Conservation (phyloP, 176 grass and related monocot species). For the Luzula sylvatica region DNA sequence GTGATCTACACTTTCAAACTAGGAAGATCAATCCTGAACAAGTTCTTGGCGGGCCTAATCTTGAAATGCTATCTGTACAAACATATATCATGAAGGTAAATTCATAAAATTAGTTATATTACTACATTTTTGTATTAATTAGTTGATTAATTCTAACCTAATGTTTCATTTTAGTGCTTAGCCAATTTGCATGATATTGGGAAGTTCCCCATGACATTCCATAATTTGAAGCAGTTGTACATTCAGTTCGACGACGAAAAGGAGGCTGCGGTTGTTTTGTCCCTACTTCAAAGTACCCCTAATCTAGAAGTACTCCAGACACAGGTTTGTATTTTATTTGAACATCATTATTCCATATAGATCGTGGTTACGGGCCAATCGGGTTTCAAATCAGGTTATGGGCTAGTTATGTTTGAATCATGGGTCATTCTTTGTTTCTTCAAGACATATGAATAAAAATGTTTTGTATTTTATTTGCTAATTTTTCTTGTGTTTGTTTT, state of each 20-base stretch:
- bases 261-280: not conserved
- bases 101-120: not conserved
- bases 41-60: too few relatives aligned
- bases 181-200: not conserved
- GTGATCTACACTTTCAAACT: not conserved
- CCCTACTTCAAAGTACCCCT: not conserved
- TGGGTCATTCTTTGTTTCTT: too few relatives aligned
- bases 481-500: not conserved
- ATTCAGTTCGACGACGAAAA: not conserved
- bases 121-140: not conserved
- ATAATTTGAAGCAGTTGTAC: constrained; percentile 1
- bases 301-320: not conserved
- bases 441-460: too few relatives aligned
- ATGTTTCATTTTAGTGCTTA: not conserved
- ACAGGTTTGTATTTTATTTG: not conserved
- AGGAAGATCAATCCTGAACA: not conserved
- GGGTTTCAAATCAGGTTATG: too few relatives aligned
- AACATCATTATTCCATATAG: too few relatives aligned
- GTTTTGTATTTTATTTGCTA: not conserved
- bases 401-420: too few relatives aligned
- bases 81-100: not conserved
- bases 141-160: not conserved
- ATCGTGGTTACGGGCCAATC: too few relatives aligned
- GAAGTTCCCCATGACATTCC: not conserved
- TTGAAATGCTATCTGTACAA: constrained; percentile 3